These are phyloP conservation scores for Aspergillus carlsbadensis DNA, from an alignment of 495 filamentous ascomycete species.

Conservation along the genomic window DNA sequence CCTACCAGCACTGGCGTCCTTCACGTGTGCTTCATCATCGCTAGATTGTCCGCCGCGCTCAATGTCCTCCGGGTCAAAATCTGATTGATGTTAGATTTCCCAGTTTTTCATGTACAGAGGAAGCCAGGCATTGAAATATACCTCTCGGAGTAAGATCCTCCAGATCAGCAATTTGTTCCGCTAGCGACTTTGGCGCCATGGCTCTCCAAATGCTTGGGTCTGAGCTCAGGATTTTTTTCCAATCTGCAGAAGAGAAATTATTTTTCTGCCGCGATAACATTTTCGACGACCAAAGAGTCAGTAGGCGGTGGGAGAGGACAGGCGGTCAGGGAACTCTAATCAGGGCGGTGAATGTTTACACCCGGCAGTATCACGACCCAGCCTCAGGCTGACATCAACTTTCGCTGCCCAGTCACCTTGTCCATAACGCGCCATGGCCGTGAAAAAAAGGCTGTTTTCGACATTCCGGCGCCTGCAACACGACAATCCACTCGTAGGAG, in stretches of 20 bases:
- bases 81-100: constrained; percentile 40
- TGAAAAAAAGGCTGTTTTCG: constrained; percentile 55
- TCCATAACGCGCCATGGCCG: constrained; percentile 6
- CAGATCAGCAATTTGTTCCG: constrained; percentile 65
- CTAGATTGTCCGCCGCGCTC: constrained; percentile 51
- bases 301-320: constrained; percentile 27
- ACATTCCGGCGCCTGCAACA: constrained; percentile 64
- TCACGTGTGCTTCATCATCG: constrained; percentile 47
- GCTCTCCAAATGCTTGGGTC: not conserved
- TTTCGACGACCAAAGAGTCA: constrained; percentile 24
- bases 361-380: constrained; percentile 25
- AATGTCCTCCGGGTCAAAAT: constrained; percentile 86
- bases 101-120: not conserved
- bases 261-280: constrained; percentile 29
- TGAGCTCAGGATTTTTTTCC: constrained; percentile 9
- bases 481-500: constrained; percentile 81
- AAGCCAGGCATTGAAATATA: constrained; percentile 22
- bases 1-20: constrained; percentile 54
- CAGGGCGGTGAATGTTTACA: constrained; percentile 25
- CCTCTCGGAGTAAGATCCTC: constrained; percentile 63
- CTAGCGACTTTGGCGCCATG: constrained; percentile 43
- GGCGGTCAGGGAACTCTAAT: not conserved
- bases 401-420: not conserved
- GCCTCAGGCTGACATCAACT: constrained; percentile 8
- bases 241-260: constrained; percentile 29